Base-by-base conservation (phyloP, 2,329 filamentous ascomycete species). In the Ceratocystis cubensis region DNA sequence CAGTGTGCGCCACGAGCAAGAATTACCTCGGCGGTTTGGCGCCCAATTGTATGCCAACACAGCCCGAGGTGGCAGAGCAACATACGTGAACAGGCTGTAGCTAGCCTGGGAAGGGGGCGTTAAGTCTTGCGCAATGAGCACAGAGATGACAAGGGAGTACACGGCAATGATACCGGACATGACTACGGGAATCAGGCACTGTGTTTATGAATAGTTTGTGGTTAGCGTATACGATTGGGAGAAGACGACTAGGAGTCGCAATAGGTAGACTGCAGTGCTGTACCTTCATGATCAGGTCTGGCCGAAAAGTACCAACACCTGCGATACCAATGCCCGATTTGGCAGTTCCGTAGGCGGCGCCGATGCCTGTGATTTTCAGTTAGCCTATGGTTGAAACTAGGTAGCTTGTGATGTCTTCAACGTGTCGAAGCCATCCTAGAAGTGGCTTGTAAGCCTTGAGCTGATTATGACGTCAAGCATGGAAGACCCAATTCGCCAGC, bases 151-250 rank as follows among this genome's bases (percentile, higher is more conserved):
- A 72, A 99, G 88, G 64, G 92, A 90, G 79, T 99, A 99, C 71
- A 99, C 94, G 67, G 94, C 94, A 73, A 99, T 91, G 75, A 99
- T 99, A 84, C 94, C 94, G 72, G 94, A 96, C 94, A 99, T 99
- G 80, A 99, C 87, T 71, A 94, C 89, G 69, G 89, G 89, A 71
- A 93, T 92, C 65, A 93, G 80, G 67, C 88, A 92, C 88, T 91
- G 22, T 6, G 25, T 17, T n/a, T 7, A 33, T 65, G 53, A 68
- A 65, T 65, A 48, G 15, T 33, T 48, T 37, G 41, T 5, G 28
- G 50, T 17, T 61, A 8, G 56, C 15, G 6, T 33, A 17, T n/a
- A 22, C 28, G 17, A 50, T 41, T 41, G 37, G 10, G 13, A 41
- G 37, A 41, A 15, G 10, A 41, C 10, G 1, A 41, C 37, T 41